phyloP scores from a whole-genome alignment of 2,329 filamentous ascomycete genomes.

The Fusarium multiceps region DNA sequence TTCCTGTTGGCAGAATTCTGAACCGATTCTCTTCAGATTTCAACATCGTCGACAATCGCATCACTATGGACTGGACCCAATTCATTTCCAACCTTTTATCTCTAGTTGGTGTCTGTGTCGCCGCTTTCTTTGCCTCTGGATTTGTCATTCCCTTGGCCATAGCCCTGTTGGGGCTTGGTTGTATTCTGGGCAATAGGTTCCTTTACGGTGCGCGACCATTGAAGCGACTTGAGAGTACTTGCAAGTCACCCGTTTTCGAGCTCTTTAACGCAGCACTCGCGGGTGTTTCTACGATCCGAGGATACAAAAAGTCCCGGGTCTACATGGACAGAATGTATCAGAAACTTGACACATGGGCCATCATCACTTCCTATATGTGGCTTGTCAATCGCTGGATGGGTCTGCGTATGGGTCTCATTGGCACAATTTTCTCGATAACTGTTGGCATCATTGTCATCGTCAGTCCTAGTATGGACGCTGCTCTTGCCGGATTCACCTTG shows the following conservation, averaged over 20 bases:
- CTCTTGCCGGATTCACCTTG: conserved; percentile 80
- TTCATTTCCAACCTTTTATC: conserved; percentile 69
- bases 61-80: conserved; percentile 72
- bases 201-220: conserved; percentile 78
- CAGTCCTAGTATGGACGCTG: conserved; percentile 71
- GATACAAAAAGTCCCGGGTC: conserved; percentile 74
- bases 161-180: conserved; percentile 66
- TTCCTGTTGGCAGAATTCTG: conserved; percentile 79
- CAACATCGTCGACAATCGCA: conserved; percentile 74
- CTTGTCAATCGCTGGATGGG: conserved; percentile 82
- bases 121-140: conserved; percentile 74
- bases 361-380: conserved; percentile 75
- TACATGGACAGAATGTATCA: conserved; percentile 78
- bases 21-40: conserved; percentile 86
- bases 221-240: conserved; percentile 80
- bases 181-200: conserved; percentile 70
- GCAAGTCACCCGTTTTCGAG: conserved; percentile 84
- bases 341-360: conserved; percentile 75
- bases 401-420: conserved; percentile 76
- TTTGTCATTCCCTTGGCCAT: conserved; percentile 72
- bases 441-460: conserved; percentile 73
- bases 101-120: conserved; percentile 73
- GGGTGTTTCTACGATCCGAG: conserved; percentile 80
- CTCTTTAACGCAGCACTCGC: conserved; percentile 79
- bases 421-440: conserved; percentile 73